These are phyloP conservation scores for Abrus precatorius DNA, from an alignment of 306 rosid species.

Conservation along the genomic window DNA sequence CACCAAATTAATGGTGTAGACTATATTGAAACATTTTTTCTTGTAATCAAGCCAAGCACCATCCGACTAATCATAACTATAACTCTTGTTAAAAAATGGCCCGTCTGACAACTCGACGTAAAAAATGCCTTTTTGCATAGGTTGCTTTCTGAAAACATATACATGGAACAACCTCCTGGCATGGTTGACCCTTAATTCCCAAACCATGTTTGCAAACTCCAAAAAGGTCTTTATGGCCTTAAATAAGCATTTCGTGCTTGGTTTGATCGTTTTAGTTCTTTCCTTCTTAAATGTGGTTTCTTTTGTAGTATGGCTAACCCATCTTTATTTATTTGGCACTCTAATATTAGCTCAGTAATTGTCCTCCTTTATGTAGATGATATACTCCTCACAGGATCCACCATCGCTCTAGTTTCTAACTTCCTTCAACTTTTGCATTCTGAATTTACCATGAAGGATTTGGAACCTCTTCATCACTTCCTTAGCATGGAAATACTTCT, in stretches of 20 bases:
- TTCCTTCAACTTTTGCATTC: background rate
- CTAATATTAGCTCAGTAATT: background rate
- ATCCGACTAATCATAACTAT: background rate
- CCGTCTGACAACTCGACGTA: background rate
- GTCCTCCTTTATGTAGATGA: background rate
- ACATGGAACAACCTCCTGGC: background rate
- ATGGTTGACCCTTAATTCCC: background rate
- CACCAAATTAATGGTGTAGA: slow-evolving; percentile 29
- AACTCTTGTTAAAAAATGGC: background rate
- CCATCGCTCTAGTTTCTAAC: background rate
- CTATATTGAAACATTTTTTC: background rate
- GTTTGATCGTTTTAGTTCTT: background rate
- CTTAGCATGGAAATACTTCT: background rate
- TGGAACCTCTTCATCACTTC: background rate
- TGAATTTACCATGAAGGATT: background rate
- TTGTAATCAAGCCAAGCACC: background rate
- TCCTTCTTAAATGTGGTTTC: background rate
- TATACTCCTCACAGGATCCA: background rate
- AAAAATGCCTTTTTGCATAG: too few relatives aligned
- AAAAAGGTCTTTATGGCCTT: background rate
- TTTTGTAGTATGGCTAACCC: background rate
- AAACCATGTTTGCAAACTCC: background rate
- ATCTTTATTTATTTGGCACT: background rate
- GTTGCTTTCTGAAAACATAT: background rate
- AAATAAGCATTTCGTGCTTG: background rate